Conservation (phyloP, 495 filamentous ascomycete species). For the Chaetomium fimeti region DNA sequence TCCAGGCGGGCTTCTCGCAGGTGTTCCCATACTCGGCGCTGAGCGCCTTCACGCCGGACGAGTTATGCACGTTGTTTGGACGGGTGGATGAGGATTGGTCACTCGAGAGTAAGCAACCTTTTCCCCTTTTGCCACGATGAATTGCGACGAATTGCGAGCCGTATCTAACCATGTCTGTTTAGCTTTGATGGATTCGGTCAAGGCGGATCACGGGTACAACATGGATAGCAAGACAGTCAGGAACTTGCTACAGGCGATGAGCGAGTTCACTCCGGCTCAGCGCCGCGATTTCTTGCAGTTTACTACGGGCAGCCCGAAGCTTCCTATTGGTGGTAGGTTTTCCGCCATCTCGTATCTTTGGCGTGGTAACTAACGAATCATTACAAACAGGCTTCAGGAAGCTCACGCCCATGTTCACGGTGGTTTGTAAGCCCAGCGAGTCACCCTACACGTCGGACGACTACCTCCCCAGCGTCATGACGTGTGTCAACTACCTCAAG, state of each 20-base stretch:
- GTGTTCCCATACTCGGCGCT: slow-evolving; percentile 95
- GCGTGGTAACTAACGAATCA: slow-evolving; percentile 13
- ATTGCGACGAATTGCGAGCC: no score
- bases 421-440: slow-evolving; percentile 97
- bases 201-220: slow-evolving; percentile 99
- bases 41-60: slow-evolving; percentile 91
- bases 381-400: slow-evolving; percentile 80
- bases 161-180: slow-evolving; percentile 20
- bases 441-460: slow-evolving; percentile 93
- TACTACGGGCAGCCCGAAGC: slow-evolving; percentile 95
- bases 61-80: slow-evolving; percentile 96
- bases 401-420: slow-evolving; percentile 96
- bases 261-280: slow-evolving; percentile 69
- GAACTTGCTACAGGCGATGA: slow-evolving; percentile 94
- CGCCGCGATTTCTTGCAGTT: slow-evolving; percentile 97
- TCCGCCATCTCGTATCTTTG: slow-evolving; percentile 16
- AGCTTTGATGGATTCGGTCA: slow-evolving; percentile 97
- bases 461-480: slow-evolving; percentile 98
- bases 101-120: slow-evolving; percentile 74
- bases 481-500: slow-evolving; percentile 99
- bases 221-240: slow-evolving; percentile 97
- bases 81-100: slow-evolving; percentile 96
- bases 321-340: slow-evolving; percentile 90
- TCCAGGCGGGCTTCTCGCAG: slow-evolving; percentile 87
- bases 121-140: neutral